Evolutionary conservation across 1,139 yeast species (phyloP).

Genomic region (Sugiyamaella japonica): DNA sequence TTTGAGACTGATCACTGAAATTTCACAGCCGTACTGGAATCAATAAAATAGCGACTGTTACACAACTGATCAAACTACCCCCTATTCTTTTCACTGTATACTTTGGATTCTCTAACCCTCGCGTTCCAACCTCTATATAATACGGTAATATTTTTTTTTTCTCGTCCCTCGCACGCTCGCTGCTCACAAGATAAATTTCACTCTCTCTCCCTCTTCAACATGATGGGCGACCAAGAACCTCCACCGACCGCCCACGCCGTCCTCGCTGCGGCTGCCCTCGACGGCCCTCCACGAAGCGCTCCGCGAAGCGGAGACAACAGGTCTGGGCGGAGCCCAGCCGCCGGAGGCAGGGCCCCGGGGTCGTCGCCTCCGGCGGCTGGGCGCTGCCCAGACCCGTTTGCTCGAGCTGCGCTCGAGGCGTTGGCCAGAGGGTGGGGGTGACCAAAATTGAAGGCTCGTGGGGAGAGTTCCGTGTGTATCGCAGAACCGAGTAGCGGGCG

Average conservation of each 20-base stretch:
- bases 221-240: conserved; percentile 8
- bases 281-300: background rate
- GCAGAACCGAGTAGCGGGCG: too few relatives aligned
- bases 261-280: background rate
- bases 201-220: background rate
- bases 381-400: too few relatives aligned
- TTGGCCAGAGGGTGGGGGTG: too few relatives aligned
- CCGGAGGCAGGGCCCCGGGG: background rate
- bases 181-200: conserved; percentile 1
- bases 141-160: background rate
- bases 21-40: conserved; percentile 11
- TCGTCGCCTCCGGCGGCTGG: too few relatives aligned
- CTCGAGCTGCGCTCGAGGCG: too few relatives aligned
- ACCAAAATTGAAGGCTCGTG: too few relatives aligned
- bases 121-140: background rate
- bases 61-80: background rate
- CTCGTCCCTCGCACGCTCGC: background rate
- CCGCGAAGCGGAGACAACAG: background rate
- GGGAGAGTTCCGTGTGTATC: too few relatives aligned
- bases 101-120: background rate
- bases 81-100: too few relatives aligned
- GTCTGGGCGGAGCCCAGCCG: background rate
- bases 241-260: too few relatives aligned
- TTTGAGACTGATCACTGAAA: background rate
- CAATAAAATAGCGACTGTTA: background rate